Evolutionary conservation across 805 yeast species (phyloP).

Genomic region (Candida sanyiensis): DNA sequence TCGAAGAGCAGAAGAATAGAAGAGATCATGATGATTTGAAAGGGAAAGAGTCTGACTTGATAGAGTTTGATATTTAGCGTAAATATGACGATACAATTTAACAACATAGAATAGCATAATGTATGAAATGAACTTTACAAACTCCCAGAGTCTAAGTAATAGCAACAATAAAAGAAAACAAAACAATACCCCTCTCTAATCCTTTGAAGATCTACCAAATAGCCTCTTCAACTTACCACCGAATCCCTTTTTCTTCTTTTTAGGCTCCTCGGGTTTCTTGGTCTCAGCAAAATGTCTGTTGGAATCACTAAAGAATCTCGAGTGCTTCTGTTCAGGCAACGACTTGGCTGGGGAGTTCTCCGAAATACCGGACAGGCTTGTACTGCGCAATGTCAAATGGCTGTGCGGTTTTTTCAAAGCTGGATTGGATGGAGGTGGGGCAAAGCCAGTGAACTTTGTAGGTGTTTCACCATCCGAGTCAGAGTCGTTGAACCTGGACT

Average conservation of each 20-base stretch:
- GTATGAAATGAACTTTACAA: not conserved
- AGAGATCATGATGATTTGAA: slow-evolving; percentile 6
- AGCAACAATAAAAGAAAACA: not conserved
- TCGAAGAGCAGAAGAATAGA: slow-evolving; percentile 13
- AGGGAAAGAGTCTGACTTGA: slow-evolving; percentile 27
- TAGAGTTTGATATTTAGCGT: slow-evolving; percentile 39
- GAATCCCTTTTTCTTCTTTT: slow-evolving; percentile 28
- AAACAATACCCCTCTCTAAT: not conserved
- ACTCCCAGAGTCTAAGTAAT: not conserved
- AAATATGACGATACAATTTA: not conserved
- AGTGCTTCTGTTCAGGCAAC: slow-evolving; percentile 20
- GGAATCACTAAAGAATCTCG: slow-evolving; percentile 27
- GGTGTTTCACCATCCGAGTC: slow-evolving; percentile 49
- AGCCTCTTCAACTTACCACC: slow-evolving; percentile 36
- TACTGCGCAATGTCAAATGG: slow-evolving; percentile 24
- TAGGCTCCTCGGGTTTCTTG: slow-evolving; percentile 12
- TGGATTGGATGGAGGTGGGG: slow-evolving; percentile 18
- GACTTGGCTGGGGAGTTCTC: slow-evolving; percentile 25
- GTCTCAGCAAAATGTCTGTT: slow-evolving; percentile 12
- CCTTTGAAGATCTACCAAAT: slow-evolving; percentile 30
- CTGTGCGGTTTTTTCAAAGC: slow-evolving; percentile 23
- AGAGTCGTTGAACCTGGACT: slow-evolving; percentile 57
- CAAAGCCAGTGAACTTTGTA: slow-evolving; percentile 10
- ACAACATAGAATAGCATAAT: not conserved
- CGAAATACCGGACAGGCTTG: slow-evolving; percentile 18